phyloP scores from a whole-genome alignment of 73 alveolate genomes.

The Paramecium sexaurelia region DNA sequence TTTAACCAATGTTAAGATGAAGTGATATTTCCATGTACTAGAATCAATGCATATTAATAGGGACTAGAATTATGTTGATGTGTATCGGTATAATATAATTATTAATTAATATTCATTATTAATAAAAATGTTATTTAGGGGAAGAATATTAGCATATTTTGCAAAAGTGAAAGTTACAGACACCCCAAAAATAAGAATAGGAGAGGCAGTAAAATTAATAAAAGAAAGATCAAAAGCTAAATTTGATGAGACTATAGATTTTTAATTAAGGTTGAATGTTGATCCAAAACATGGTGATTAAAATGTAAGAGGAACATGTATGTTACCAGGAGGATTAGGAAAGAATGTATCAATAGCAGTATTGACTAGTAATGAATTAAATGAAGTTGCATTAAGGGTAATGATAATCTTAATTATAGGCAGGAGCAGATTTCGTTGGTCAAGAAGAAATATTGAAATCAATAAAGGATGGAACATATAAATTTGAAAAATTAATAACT shows the following conservation, averaged over 20 bases:
- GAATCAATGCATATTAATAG: not conserved
- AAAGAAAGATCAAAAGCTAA: slow-evolving; percentile 52
- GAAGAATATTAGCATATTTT: not conserved
- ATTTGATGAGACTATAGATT: slow-evolving; percentile 71
- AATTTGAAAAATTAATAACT: slow-evolving; percentile 79
- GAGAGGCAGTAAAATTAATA: slow-evolving; percentile 40
- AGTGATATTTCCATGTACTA: slow-evolving; percentile 29
- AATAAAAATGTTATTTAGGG: not conserved
- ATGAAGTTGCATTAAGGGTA: slow-evolving; percentile 56
- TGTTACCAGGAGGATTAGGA: slow-evolving; percentile 79
- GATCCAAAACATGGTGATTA: slow-evolving; percentile 81
- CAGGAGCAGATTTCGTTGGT: slow-evolving; percentile 85
- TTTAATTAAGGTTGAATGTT: slow-evolving; percentile 71
- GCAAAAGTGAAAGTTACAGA: slow-evolving; percentile 12
- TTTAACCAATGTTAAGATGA: not conserved
- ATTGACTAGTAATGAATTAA: slow-evolving; percentile 63
- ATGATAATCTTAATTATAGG: slow-evolving; percentile 3
- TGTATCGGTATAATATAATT: not conserved
- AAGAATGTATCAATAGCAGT: slow-evolving; percentile 69
- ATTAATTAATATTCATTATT: not conserved
- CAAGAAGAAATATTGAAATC: slow-evolving; percentile 34
- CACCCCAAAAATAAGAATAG: not conserved
- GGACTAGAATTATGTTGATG: not conserved
- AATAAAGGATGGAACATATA: slow-evolving; percentile 70
- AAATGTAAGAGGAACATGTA: slow-evolving; percentile 80